Conservation (phyloP, 2,329 filamentous ascomycete species). For the Phyllosticta citriasiana region DNA sequence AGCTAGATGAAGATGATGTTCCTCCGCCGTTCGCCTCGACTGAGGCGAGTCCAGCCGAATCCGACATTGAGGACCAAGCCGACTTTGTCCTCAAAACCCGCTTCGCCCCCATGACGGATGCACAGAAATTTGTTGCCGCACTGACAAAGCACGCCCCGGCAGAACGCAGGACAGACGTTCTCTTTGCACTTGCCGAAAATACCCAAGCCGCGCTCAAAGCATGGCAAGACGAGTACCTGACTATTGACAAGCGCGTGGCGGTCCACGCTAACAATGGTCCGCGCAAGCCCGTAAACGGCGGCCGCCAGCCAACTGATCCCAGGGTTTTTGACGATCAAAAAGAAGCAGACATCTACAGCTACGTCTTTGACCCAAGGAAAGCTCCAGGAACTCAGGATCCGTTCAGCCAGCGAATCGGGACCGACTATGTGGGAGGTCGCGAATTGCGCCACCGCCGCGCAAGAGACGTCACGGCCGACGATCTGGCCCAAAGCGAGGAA, state of each 20-base stretch:
- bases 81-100: constrained; percentile 31
- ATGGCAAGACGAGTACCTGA: constrained; percentile 51
- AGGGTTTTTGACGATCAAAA: constrained; percentile 50
- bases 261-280: constrained; percentile 24
- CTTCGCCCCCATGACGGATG: constrained; percentile 34
- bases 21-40: constrained; percentile 26
- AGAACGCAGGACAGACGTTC: constrained; percentile 39
- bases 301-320: constrained; percentile 34
- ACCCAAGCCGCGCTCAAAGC: constrained; percentile 41
- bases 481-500: constrained; percentile 26
- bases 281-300: constrained; percentile 42
- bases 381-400: constrained; percentile 45
- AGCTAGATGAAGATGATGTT: constrained; percentile 19
- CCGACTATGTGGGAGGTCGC: constrained; percentile 34
- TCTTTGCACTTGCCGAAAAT: constrained; percentile 47
- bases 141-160: constrained; percentile 34
- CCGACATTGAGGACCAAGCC: constrained; percentile 30
- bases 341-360: constrained; percentile 51
- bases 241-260: constrained; percentile 37
- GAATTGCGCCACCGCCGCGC: constrained; percentile 37
- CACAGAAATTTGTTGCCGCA: constrained; percentile 31
- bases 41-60: constrained; percentile 18
- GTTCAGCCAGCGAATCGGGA: constrained; percentile 40
- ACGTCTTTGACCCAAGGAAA: constrained; percentile 45
- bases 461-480: constrained; percentile 19